A percentile compares a stretch with the other conserved stretches of the same genome.
Evolutionary conservation across 441 rosid genomes (phyloP).

Genomic region (Rhodomyrtus psidioides): DNA sequence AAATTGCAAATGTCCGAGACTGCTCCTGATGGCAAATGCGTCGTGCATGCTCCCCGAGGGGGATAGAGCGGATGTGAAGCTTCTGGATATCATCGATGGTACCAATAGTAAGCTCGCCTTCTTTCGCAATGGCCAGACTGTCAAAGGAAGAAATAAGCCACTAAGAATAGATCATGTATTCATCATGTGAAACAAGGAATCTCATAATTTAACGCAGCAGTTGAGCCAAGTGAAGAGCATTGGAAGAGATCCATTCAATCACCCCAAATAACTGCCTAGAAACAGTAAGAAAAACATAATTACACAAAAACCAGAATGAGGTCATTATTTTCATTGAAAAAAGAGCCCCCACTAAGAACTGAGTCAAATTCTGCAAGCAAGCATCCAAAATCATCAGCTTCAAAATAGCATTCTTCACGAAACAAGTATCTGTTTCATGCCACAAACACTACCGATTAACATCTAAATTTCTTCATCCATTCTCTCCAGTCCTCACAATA

Average conservation of each 20-base stretch:
- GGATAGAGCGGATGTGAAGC: slow-evolving; percentile 98
- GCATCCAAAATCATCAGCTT: background rate
- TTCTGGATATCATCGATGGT: slow-evolving; percentile 98
- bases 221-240: background rate
- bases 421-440: background rate
- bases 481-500: background rate
- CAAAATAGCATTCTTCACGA: background rate
- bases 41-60: slow-evolving; percentile 92
- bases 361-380: background rate
- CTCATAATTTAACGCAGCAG: background rate
- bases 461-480: background rate
- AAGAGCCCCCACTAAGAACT: background rate
- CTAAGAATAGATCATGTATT: slow-evolving; percentile 7
- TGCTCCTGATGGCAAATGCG: slow-evolving; percentile 98
- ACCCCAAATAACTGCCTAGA: background rate
- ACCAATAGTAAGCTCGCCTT: slow-evolving; percentile 96
- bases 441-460: background rate
- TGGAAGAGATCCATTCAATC: background rate
- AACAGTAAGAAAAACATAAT: background rate
- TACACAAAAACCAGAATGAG: background rate
- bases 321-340: background rate
- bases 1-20: slow-evolving; percentile 86
- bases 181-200: background rate
- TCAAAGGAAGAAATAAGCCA: slow-evolving; percentile 9
- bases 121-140: slow-evolving; percentile 98